phyloP scores from a whole-genome alignment of 2,329 filamentous ascomycete genomes.

The Paecilomyces sp. region DNA sequence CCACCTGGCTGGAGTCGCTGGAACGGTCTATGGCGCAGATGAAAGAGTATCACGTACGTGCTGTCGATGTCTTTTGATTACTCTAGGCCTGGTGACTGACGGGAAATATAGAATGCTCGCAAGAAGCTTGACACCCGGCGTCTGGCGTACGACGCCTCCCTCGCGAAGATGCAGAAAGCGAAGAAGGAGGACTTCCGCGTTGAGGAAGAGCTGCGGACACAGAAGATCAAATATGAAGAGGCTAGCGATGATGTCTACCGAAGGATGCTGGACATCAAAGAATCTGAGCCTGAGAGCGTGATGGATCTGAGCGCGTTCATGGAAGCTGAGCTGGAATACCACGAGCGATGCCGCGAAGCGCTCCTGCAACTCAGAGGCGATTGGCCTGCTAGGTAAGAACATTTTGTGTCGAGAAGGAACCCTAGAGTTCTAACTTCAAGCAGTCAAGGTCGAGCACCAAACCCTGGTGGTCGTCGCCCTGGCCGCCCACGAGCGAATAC shows the following conservation, averaged over 20 bases:
- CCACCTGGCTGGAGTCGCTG: constrained; percentile 83
- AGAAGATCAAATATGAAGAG: constrained; percentile 96
- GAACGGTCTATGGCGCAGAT: constrained; percentile 87
- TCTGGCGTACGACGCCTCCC: constrained; percentile 83
- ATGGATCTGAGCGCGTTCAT: constrained; percentile 73
- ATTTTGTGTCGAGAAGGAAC: background rate
- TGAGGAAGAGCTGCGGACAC: constrained; percentile 83
- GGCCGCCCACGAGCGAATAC: constrained; percentile 56
- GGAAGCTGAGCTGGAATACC: constrained; percentile 82
- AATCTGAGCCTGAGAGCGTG: constrained; percentile 77
- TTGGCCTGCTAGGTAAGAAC: constrained; percentile 56
- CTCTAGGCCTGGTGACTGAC: constrained; percentile 3
- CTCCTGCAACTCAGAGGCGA: constrained; percentile 62
- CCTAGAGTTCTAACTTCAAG: constrained; percentile 8
- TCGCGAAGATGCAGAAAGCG: constrained; percentile 83
- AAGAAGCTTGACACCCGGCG: constrained; percentile 91
- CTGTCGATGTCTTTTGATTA: too few relatives aligned
- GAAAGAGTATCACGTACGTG: constrained; percentile 87
- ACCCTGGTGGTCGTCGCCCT: constrained; percentile 32
- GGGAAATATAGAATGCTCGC: constrained; percentile 56
- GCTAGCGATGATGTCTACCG: constrained; percentile 84
- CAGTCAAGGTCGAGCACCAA: constrained; percentile 18
- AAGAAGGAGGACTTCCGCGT: constrained; percentile 90
- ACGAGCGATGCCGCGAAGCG: constrained; percentile 83
- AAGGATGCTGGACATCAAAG: constrained; percentile 94